A percentile compares a stretch with the other conserved stretches of the same genome.
These are phyloP conservation scores for Ophiocordyceps robertsii DNA, from an alignment of 2,329 filamentous ascomycete species.

Conservation along the genomic window DNA sequence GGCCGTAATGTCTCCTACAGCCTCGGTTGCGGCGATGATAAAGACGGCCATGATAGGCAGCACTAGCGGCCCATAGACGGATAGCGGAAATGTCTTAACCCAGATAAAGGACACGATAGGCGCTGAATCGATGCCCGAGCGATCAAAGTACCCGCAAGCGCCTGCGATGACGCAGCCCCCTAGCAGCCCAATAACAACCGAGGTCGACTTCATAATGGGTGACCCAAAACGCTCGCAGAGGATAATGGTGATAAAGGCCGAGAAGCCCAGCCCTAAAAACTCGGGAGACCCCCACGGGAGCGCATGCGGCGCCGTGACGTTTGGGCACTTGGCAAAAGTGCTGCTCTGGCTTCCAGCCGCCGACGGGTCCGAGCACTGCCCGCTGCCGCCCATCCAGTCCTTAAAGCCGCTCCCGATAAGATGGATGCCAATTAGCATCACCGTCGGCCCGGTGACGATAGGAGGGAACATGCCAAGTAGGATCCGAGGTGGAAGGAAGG, in stretches of 20 bases:
- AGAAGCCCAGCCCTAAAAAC: conserved; percentile 67
- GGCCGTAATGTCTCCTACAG: conserved; percentile 69
- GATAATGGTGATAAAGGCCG: conserved; percentile 68
- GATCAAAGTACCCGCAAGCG: conserved; percentile 66
- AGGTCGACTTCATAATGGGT: conserved; percentile 72
- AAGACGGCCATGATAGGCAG: conserved; percentile 57
- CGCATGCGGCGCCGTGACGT: conserved; percentile 53
- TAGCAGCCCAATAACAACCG: conserved; percentile 61
- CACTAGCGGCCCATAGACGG: conserved; percentile 59
- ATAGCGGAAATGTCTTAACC: conserved; percentile 63
- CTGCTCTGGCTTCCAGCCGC: conserved; percentile 19
- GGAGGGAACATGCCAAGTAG: conserved; percentile 67
- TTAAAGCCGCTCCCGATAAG: conserved; percentile 60
- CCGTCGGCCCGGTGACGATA: conserved; percentile 61
- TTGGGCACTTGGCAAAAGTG: conserved; percentile 52
- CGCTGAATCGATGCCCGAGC: conserved; percentile 55
- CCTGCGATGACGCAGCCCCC: conserved; percentile 67
- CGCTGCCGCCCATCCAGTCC: conserved; percentile 66
- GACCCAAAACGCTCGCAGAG: conserved; percentile 69
- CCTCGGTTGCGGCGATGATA: conserved; percentile 64
- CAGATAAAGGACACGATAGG: conserved; percentile 65
- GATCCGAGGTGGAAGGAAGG: conserved; percentile 56
- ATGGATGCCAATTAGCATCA: conserved; percentile 58
- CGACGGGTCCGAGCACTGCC: conserved; percentile 37
- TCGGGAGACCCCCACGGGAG: conserved; percentile 69